phyloP scores from a whole-genome alignment of 2,329 filamentous ascomycete genomes.

The Colletotrichum costaricense region DNA sequence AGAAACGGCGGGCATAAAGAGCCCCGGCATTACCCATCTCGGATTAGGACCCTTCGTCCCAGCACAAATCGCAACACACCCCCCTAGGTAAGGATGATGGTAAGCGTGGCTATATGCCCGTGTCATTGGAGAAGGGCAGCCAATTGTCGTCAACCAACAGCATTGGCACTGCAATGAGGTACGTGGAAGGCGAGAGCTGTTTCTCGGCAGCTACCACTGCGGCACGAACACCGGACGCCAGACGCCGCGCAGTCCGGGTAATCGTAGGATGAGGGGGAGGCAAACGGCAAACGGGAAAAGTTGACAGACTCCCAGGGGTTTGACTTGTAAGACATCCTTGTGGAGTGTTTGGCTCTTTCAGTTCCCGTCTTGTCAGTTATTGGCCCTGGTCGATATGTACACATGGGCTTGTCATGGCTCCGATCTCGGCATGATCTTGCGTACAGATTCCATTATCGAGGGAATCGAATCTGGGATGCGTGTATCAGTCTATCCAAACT shows the following conservation, averaged over 20 bases:
- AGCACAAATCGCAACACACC: neutral
- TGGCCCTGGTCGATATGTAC: neutral
- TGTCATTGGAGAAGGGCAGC: neutral
- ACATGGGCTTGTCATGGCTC: neutral
- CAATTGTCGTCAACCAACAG: constrained; percentile 1
- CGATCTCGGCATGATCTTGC: neutral
- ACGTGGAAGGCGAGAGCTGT: neutral
- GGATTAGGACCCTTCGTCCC: constrained; percentile 8
- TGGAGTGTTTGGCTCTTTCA: neutral
- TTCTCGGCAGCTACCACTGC: neutral
- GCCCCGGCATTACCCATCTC: constrained; percentile 13
- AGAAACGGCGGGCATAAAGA: neutral
- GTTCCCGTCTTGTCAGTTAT: neutral
- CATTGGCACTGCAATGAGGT: neutral
- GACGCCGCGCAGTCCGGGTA: neutral
- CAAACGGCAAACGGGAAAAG: neutral
- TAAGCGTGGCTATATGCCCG: constrained; percentile 1
- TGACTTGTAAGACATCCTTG: neutral
- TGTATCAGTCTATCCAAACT: constrained; percentile 1
- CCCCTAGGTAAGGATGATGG: constrained; percentile 11
- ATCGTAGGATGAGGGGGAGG: neutral
- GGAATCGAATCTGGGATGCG: neutral
- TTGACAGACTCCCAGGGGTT: neutral
- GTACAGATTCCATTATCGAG: neutral
- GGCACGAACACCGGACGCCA: constrained; percentile 3